Conservation (phyloP, 495 filamentous ascomycete genomes). For the Aspergillus bertholletiae region DNA sequence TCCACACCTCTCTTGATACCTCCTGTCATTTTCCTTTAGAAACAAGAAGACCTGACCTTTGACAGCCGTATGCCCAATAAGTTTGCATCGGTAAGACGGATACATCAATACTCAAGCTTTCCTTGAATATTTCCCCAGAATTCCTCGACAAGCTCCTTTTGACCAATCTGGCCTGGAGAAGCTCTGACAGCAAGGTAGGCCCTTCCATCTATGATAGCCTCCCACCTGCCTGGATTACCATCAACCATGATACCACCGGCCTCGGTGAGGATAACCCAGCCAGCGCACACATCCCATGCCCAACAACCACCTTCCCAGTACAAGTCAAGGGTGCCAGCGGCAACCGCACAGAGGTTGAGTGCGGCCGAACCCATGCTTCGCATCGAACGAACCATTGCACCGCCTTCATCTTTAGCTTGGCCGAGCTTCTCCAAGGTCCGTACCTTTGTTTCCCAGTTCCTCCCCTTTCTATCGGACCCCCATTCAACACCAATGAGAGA, state of each 20-base stretch:
- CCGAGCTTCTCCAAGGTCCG: conserved; percentile 67
- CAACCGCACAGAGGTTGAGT: conserved; percentile 79
- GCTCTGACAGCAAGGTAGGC: conserved; percentile 75
- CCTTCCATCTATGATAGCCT: conserved; percentile 68
- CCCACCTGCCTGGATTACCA: conserved; percentile 76
- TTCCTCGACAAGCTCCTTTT: conserved; percentile 74
- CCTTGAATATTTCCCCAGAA: conserved; percentile 61
- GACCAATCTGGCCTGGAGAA: conserved; percentile 53
- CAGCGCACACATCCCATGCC: conserved; percentile 93
- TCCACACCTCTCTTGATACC: not conserved
- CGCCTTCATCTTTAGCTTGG: conserved; percentile 59
- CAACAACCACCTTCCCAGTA: conserved; percentile 96
- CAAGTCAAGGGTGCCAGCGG: conserved; percentile 70
- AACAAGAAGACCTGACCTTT: too few relatives aligned
- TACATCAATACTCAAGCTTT: conserved; percentile 26
- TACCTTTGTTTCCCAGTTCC: conserved; percentile 72
- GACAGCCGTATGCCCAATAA: too few relatives aligned
- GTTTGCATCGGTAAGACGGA: not conserved
- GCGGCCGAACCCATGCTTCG: conserved; percentile 76
- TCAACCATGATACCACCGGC: conserved; percentile 78
- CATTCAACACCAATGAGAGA: conserved; percentile 73
- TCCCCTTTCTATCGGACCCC: conserved; percentile 68
- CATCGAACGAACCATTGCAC: conserved; percentile 80
- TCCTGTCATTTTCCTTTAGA: too few relatives aligned
- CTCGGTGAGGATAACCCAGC: conserved; percentile 83